A percentile compares a stretch with the other conserved stretches of the same genome.
These are phyloP conservation scores for Lentinula novae-zelandiae DNA, from an alignment of 1,284 basidiomycete genomes.

Conservation along the genomic window DNA sequence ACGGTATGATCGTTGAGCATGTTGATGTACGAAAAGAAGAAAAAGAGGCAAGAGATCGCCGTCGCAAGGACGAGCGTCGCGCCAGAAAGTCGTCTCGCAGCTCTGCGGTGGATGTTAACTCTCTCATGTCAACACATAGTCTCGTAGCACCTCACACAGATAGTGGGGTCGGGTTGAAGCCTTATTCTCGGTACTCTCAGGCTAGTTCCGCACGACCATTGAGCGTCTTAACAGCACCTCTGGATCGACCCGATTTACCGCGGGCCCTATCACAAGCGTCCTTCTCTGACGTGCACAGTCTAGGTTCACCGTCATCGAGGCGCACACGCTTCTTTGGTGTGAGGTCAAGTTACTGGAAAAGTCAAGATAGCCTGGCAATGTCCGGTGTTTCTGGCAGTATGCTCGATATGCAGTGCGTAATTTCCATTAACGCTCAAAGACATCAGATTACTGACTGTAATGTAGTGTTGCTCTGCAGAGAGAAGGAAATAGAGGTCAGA, in stretches of 20 bases:
- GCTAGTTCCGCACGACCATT: slow-evolving; percentile 55
- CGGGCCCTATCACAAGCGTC: slow-evolving; percentile 72
- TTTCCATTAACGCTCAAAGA: slow-evolving; percentile 1
- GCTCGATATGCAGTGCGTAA: slow-evolving; percentile 25
- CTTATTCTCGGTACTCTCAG: slow-evolving; percentile 60
- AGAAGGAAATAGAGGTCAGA: slow-evolving; percentile 42
- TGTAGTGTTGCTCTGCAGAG: slow-evolving; percentile 70
- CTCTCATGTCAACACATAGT: slow-evolving; percentile 64
- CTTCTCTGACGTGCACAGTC: slow-evolving; percentile 72
- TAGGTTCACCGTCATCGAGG: slow-evolving; percentile 63
- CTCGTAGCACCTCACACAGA: slow-evolving; percentile 50
- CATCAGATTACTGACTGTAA: slow-evolving; percentile 11
- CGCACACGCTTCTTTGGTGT: slow-evolving; percentile 81
- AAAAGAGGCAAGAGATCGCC: slow-evolving; percentile 62
- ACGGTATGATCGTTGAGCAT: slow-evolving; percentile 83
- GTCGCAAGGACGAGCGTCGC: slow-evolving; percentile 65
- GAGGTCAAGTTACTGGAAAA: slow-evolving; percentile 73
- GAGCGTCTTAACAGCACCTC: slow-evolving; percentile 60
- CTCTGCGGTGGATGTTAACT: slow-evolving; percentile 64
- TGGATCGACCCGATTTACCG: slow-evolving; percentile 54
- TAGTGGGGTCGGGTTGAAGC: slow-evolving; percentile 47
- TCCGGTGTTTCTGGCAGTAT: slow-evolving; percentile 92
- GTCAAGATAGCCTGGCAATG: slow-evolving; percentile 72
- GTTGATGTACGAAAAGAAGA: slow-evolving; percentile 81
- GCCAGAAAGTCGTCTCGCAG: slow-evolving; percentile 69